These are phyloP conservation scores for Phytophthora citricola DNA, from an alignment of 352 stramenopile species.

Conservation along the genomic window DNA sequence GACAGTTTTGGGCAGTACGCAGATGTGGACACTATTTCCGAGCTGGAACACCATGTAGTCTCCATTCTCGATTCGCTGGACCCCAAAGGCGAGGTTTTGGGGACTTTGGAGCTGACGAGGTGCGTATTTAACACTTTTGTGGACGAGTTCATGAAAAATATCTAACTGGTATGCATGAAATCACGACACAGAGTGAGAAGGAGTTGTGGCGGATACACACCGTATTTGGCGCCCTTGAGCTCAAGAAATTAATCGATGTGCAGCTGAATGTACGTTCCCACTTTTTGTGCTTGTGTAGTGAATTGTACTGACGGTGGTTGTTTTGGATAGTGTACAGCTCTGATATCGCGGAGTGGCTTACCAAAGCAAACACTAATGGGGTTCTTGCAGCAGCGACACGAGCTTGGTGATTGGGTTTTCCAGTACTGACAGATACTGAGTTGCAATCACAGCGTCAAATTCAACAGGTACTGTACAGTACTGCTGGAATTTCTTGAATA, in stretches of 20 bases:
- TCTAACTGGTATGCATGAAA: too few species aligned
- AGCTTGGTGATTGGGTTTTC: slow-evolving; percentile 60
- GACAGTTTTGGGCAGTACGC: slow-evolving; percentile 38
- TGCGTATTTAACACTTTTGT: slow-evolving; percentile 11
- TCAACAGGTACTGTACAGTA: slow-evolving; percentile 31
- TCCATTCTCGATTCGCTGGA: slow-evolving; percentile 43
- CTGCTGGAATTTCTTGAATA: background rate
- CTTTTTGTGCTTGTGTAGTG: background rate
- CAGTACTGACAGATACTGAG: slow-evolving; percentile 52
- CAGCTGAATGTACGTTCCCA: slow-evolving; percentile 52
- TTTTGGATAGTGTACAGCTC: slow-evolving; percentile 44
- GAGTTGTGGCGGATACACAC: slow-evolving; percentile 44
- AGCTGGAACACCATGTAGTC: slow-evolving; percentile 59
- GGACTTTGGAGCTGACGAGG: slow-evolving; percentile 44
- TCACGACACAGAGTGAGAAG: slow-evolving; percentile 21
- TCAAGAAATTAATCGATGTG: slow-evolving; percentile 54
- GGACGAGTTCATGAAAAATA: background rate
- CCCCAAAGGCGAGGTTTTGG: slow-evolving; percentile 21
- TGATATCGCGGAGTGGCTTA: slow-evolving; percentile 62
- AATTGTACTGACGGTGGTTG: background rate
- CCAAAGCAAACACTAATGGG: slow-evolving; percentile 33
- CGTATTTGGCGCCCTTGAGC: slow-evolving; percentile 54
- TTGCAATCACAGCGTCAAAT: slow-evolving; percentile 38
- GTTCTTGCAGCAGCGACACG: slow-evolving; percentile 52
- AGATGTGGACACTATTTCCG: slow-evolving; percentile 53